Evolutionary conservation across 352 stramenopile genomes (phyloP).

Genomic region (Pythium sukuiense): DNA sequence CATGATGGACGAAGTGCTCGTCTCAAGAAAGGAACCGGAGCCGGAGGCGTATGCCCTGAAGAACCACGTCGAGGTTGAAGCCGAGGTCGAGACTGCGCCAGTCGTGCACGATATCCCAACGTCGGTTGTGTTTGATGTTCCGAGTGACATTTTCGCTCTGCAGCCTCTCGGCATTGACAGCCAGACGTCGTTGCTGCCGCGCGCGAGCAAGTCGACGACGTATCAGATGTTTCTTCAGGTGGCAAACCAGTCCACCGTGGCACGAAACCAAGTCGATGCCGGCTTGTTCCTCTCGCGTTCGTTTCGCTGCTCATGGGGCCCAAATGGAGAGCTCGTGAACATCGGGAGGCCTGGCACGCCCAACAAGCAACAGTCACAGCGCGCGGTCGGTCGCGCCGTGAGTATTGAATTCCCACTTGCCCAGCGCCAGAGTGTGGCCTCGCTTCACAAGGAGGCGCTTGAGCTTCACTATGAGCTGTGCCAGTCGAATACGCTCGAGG

Average conservation of each 20-base stretch:
- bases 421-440: conserved; percentile 15
- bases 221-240: conserved; percentile 66
- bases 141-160: conserved; percentile 7
- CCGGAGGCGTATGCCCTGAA: not conserved
- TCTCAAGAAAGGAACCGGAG: not conserved
- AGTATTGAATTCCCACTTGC: conserved; percentile 23
- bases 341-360: conserved; percentile 24
- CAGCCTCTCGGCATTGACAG: conserved; percentile 43
- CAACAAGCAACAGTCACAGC: not conserved
- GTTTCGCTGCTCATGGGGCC: conserved; percentile 82
- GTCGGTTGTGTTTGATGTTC: conserved; percentile 24
- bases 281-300: conserved; percentile 78
- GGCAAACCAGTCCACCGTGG: conserved; percentile 32
- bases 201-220: conserved; percentile 51
- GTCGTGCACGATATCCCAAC: conserved; percentile 18
- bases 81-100: conserved; percentile 1
- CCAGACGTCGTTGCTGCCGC: conserved; percentile 28
- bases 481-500: conserved; percentile 22
- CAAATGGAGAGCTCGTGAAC: conserved; percentile 74
- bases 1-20: conserved; percentile 10
- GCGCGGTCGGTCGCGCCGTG: conserved; percentile 14
- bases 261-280: conserved; percentile 57
- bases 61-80: conserved; percentile 1
- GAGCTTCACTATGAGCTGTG: conserved; percentile 58
- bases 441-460: conserved; percentile 49